These are phyloP conservation scores for Porpolomopsis calyptriformis DNA, from an alignment of 768 basidiomycete species.

Conservation along the genomic window DNA sequence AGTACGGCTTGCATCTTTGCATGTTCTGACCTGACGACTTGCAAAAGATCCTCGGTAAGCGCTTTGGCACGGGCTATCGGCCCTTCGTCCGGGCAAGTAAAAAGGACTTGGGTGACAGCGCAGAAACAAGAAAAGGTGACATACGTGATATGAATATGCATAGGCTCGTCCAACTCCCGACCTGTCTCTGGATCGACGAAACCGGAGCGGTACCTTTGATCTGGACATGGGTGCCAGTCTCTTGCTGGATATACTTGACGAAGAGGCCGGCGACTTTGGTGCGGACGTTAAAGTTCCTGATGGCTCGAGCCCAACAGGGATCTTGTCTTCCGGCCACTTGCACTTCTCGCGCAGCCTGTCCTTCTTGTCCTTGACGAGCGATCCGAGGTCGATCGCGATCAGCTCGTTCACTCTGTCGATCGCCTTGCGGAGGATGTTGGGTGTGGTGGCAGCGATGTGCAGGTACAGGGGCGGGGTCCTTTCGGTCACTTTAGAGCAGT, in stretches of 20 bases:
- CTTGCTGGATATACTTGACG: slow-evolving; percentile 96
- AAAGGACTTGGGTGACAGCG: neutral
- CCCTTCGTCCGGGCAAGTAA: slow-evolving; percentile 69
- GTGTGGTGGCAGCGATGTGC: slow-evolving; percentile 72
- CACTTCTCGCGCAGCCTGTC: slow-evolving; percentile 60
- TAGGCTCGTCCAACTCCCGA: slow-evolving; percentile 76
- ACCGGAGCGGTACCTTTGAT: slow-evolving; percentile 90
- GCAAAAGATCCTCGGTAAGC: slow-evolving; percentile 78
- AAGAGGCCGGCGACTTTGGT: slow-evolving; percentile 85
- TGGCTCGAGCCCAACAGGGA: slow-evolving; percentile 78
- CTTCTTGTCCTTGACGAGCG: slow-evolving; percentile 71
- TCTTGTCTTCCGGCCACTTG: slow-evolving; percentile 97
- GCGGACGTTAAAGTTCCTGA: slow-evolving; percentile 94
- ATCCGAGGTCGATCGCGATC: slow-evolving; percentile 64
- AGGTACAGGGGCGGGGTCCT: slow-evolving; percentile 91
- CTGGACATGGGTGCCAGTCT: slow-evolving; percentile 92
- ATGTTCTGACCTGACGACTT: slow-evolving; percentile 83
- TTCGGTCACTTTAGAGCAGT: slow-evolving; percentile 80
- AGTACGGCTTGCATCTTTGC: slow-evolving; percentile 60
- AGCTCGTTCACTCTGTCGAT: slow-evolving; percentile 66
- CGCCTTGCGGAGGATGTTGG: slow-evolving; percentile 55
- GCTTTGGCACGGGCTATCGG: slow-evolving; percentile 82
- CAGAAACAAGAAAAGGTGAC: slow-evolving; percentile 15
- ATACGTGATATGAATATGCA: slow-evolving; percentile 88
- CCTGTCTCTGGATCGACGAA: slow-evolving; percentile 84